These are phyloP conservation scores for Flaveria ramosissima DNA, from an alignment of 129 eudicot genomes.

Conservation along the genomic window DNA sequence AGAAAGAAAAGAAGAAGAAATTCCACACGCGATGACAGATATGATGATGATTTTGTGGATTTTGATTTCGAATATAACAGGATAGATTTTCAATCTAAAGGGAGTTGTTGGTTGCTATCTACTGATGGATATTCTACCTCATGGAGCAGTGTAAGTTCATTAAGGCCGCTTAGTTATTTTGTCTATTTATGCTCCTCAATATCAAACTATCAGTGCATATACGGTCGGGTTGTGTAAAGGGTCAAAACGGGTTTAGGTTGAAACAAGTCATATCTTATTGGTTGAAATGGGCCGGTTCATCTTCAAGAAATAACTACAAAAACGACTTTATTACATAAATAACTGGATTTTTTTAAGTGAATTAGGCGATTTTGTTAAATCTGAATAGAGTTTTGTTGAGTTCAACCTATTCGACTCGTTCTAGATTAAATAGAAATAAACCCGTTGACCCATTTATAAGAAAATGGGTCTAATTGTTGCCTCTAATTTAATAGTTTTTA, in stretches of 20 bases:
- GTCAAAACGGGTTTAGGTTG: constrained; percentile 2
- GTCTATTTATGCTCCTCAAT: not conserved
- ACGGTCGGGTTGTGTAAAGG: not conserved
- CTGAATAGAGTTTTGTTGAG: not conserved
- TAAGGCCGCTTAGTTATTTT: not conserved
- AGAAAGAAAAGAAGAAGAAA: constrained; percentile 70
- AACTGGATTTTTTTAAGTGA: not conserved
- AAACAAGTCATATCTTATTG: not conserved
- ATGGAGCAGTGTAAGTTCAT: constrained; percentile 80
- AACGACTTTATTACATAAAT: not conserved
- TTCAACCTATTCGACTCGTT: not conserved
- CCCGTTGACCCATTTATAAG: not conserved
- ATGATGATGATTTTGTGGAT: constrained; percentile 50
- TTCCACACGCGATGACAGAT: constrained; percentile 23
- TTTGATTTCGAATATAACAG: constrained; percentile 43
- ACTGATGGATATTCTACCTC: constrained; percentile 77
- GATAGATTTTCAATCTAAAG: constrained; percentile 41
- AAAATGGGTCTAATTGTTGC: not conserved
- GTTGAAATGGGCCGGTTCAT: not conserved
- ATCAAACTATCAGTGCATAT: not conserved
- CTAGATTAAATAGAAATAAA: not conserved
- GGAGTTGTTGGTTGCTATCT: constrained; percentile 77
- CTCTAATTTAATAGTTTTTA: not conserved
- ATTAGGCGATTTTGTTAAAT: not conserved
- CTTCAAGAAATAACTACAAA: not conserved